Evolutionary conservation across 352 stramenopile genomes (phyloP).

Genomic region (Salisapilia sapeloensis): DNA sequence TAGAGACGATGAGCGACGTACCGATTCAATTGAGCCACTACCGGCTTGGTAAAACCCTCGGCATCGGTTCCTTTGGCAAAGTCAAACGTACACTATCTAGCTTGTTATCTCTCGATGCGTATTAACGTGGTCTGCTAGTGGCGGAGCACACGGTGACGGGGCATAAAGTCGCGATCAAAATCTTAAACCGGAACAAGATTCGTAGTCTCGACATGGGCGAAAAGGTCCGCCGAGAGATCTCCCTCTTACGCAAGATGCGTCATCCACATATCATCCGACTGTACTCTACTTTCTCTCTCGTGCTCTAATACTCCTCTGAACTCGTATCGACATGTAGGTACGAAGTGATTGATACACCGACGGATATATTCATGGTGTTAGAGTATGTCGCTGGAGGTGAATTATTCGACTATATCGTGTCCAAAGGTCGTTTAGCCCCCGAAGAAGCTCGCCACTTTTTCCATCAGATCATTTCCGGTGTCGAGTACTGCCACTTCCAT

Average conservation of each 20-base stretch:
- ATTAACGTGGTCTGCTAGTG: slow-evolving; percentile 31
- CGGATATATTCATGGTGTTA: slow-evolving; percentile 94
- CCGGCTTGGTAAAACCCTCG: slow-evolving; percentile 96
- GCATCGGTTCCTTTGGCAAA: slow-evolving; percentile 99
- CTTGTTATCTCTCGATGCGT: neutral
- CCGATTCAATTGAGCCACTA: slow-evolving; percentile 95
- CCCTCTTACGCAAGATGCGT: slow-evolving; percentile 95
- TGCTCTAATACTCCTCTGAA: neutral
- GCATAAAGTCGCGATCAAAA: slow-evolving; percentile 99
- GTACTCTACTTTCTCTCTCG: slow-evolving; percentile 22
- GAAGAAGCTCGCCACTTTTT: slow-evolving; percentile 99
- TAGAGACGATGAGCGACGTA: slow-evolving; percentile 54
- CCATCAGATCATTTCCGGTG: slow-evolving; percentile 95
- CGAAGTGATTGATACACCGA: slow-evolving; percentile 98
- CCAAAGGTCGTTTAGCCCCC: slow-evolving; percentile 81
- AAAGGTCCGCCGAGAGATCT: slow-evolving; percentile 99
- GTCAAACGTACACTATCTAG: slow-evolving; percentile 76
- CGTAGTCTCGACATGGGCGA: slow-evolving; percentile 97
- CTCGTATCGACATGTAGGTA: slow-evolving; percentile 25
- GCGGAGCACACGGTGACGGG: slow-evolving; percentile 96
- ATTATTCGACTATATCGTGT: slow-evolving; percentile 99
- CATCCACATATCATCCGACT: slow-evolving; percentile 99
- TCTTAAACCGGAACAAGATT: slow-evolving; percentile 99
- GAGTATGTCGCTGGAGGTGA: slow-evolving; percentile 90
- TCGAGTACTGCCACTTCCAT: slow-evolving; percentile 99